Conservation (phyloP, 1,284 basidiomycete genomes). For the Ceratobasidium sp. region DNA sequence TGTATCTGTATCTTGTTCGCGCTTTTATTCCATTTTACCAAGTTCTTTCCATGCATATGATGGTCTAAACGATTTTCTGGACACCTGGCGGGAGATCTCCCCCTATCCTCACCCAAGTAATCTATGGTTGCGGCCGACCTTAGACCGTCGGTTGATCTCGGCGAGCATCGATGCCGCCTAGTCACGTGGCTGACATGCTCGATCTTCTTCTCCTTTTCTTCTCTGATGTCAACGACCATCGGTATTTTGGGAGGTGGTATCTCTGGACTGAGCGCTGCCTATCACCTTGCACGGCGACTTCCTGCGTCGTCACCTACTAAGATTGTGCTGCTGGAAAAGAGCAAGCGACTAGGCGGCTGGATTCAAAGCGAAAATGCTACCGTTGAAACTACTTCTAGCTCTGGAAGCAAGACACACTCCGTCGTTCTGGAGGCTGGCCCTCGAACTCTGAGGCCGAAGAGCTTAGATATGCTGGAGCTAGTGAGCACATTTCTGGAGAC, state of each 20-base stretch:
- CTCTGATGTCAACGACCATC: constrained; percentile 54
- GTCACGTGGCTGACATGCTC: too few species aligned
- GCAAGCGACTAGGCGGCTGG: constrained; percentile 83
- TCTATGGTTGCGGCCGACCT: too few species aligned
- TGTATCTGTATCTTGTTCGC: too few species aligned
- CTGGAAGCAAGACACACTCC: constrained; percentile 51
- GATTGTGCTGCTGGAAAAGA: constrained; percentile 77
- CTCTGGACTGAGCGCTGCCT: constrained; percentile 83
- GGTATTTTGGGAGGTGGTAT: constrained; percentile 85
- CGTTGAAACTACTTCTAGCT: constrained; percentile 58
- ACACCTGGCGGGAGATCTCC: too few species aligned
- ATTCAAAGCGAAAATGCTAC: constrained; percentile 66
- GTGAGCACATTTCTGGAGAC: constrained; percentile 56
- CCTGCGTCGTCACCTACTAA: constrained; percentile 57
- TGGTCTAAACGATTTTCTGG: too few species aligned
- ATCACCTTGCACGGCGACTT: constrained; percentile 75
- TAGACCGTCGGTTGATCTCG: too few species aligned
- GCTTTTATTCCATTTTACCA: too few species aligned
- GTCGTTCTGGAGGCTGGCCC: constrained; percentile 85
- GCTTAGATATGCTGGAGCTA: constrained; percentile 77
- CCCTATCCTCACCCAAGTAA: too few species aligned
- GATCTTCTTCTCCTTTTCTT: constrained; percentile 1
- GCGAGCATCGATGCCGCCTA: too few species aligned
- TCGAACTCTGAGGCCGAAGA: constrained; percentile 80
- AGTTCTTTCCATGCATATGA: too few species aligned